Evolutionary conservation across 148 eudicot genomes (phyloP).

Genomic region (Silene conica): DNA sequence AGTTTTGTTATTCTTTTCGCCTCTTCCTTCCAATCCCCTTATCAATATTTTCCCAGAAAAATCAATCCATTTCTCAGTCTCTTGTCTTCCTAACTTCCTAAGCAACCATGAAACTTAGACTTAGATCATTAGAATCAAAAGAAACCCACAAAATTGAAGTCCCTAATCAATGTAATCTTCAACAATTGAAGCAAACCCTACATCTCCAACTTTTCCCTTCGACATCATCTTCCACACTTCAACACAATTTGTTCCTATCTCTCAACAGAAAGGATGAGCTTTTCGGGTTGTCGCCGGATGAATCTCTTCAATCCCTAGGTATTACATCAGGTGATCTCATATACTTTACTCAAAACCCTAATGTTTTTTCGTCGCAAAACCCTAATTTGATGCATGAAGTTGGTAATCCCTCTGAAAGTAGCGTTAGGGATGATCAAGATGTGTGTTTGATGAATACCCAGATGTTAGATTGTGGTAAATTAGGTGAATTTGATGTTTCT

Average conservation of each 20-base stretch:
- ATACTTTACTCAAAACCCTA: constrained; percentile 41
- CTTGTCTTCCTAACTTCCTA: too few species aligned
- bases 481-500: neutral
- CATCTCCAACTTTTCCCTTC: constrained; percentile 30
- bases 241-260: constrained; percentile 42
- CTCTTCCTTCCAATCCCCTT: too few species aligned
- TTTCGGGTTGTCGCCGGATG: constrained; percentile 30
- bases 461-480: constrained; percentile 12
- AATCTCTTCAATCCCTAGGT: constrained; percentile 57
- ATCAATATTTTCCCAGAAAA: too few species aligned
- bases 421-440: neutral
- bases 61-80: too few species aligned
- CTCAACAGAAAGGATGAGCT: constrained; percentile 77
- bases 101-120: constrained; percentile 59
- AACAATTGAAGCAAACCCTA: constrained; percentile 43
- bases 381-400: constrained; percentile 19
- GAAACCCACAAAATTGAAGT: constrained; percentile 55
- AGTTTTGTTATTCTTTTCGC: too few species aligned
- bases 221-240: constrained; percentile 24
- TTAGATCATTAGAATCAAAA: constrained; percentile 57
- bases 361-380: constrained; percentile 32
- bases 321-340: constrained; percentile 75
- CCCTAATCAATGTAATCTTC: constrained; percentile 42
- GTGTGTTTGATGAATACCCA: constrained; percentile 12
- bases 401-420: neutral